Evolutionary conservation across 2,329 filamentous ascomycete species (phyloP).

Genomic region (Aspergillus fijiensis): DNA sequence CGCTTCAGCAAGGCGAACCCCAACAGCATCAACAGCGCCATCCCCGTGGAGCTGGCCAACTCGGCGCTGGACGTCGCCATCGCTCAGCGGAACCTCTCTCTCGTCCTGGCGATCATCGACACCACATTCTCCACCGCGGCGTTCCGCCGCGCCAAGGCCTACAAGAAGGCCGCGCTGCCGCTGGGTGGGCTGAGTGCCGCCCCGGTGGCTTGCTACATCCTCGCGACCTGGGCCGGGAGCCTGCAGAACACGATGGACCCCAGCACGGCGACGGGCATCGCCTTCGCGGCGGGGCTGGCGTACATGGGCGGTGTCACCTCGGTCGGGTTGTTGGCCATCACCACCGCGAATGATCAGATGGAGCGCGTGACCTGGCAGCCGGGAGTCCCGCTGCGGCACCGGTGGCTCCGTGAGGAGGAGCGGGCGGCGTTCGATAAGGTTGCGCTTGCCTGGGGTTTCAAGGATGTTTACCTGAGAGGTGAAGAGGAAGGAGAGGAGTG

Average conservation of each 20-base stretch:
- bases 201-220: slow-evolving; percentile 56
- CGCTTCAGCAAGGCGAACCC: slow-evolving; percentile 65
- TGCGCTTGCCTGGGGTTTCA: slow-evolving; percentile 88
- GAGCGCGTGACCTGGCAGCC: slow-evolving; percentile 85
- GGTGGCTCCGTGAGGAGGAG: slow-evolving; percentile 90
- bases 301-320: slow-evolving; percentile 80
- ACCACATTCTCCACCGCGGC: slow-evolving; percentile 51
- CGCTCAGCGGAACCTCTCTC: slow-evolving; percentile 70
- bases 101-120: slow-evolving; percentile 75
- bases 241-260: slow-evolving; percentile 77
- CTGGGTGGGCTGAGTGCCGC: slow-evolving; percentile 40
- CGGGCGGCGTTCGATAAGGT: slow-evolving; percentile 81
- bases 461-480: slow-evolving; percentile 73
- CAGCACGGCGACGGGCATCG: slow-evolving; percentile 70
- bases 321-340: slow-evolving; percentile 78
- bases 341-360: slow-evolving; percentile 94
- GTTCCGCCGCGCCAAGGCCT: slow-evolving; percentile 45
- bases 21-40: slow-evolving; percentile 66
- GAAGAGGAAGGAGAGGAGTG: slow-evolving; percentile 92
- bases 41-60: slow-evolving; percentile 69
- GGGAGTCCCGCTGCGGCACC: slow-evolving; percentile 74
- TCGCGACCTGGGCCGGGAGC: slow-evolving; percentile 66
- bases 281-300: slow-evolving; percentile 76
- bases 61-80: slow-evolving; percentile 78
- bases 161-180: slow-evolving; percentile 43